Percentiles rank a stretch among this genome's conserved stretches.
Evolutionary conservation across 2,329 filamentous ascomycete species (phyloP).

Genomic region (Pseudogymnoascus sp.): DNA sequence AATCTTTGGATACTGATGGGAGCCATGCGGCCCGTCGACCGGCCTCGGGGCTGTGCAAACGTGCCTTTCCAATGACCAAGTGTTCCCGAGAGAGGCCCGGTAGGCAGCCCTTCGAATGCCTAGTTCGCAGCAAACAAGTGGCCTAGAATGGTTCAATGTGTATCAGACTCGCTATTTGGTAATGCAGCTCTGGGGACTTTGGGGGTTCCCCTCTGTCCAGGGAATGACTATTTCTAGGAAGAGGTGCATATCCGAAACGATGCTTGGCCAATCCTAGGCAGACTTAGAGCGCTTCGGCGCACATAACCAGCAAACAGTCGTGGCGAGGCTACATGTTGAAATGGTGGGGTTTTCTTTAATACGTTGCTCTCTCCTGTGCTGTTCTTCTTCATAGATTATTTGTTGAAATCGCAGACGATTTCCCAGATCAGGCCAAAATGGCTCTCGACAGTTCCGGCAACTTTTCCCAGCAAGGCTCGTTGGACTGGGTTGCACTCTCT

Average conservation of each 20-base stretch:
- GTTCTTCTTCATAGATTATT: neutral
- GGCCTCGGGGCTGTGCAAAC: neutral
- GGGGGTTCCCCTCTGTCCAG: neutral
- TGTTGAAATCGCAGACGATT: neutral
- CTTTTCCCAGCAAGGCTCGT: neutral
- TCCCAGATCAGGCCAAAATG: neutral
- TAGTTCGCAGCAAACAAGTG: neutral
- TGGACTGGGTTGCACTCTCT: neutral
- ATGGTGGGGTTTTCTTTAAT: neutral
- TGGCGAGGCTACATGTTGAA: neutral
- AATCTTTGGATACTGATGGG: neutral
- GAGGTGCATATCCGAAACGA: slow-evolving; percentile 3
- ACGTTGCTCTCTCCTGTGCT: neutral
- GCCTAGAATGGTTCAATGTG: neutral
- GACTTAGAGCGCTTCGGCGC: neutral
- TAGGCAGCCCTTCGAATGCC: neutral
- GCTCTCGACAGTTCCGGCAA: neutral
- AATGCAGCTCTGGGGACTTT: neutral
- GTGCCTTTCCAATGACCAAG: neutral
- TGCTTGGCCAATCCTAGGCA: neutral
- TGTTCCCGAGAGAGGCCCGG: neutral
- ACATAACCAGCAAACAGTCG: neutral
- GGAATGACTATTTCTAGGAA: neutral
- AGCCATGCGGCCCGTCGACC: neutral
- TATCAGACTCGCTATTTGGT: neutral